These are phyloP conservation scores for Cymbidium sinense DNA, from an alignment of 106 monocot genomes.

Conservation along the genomic window DNA sequence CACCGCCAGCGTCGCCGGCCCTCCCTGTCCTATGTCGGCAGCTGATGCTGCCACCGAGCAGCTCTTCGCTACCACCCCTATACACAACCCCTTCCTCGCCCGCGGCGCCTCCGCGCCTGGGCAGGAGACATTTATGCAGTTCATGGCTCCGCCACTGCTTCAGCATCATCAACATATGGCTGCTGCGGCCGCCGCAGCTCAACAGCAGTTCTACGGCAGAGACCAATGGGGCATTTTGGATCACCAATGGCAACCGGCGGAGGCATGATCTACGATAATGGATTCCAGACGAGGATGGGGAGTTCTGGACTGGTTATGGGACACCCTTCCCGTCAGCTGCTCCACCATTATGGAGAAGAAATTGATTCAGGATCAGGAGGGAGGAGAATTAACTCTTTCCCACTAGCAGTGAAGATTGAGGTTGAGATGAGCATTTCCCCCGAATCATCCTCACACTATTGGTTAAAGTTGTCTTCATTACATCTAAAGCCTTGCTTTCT, in stretches of 20 bases:
- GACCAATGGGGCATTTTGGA: conserved; percentile 8
- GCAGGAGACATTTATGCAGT: conserved; percentile 11
- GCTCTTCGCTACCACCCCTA: conserved; percentile 38
- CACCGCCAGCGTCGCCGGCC: too few relatives aligned
- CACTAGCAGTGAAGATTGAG: conserved; percentile 47
- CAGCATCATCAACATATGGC: conserved; percentile 33
- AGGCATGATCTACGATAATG: conserved; percentile 19
- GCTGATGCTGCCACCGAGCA: conserved; percentile 31
- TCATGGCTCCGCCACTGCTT: conserved; percentile 8
- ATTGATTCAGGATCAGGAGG: conserved; percentile 25
- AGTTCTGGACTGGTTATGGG: conserved; percentile 11
- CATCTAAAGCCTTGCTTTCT: not conserved
- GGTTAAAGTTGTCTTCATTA: not conserved
- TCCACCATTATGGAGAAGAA: conserved; percentile 35
- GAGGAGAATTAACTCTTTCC: conserved; percentile 79
- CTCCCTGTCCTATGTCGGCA: not conserved
- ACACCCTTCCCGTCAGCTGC: conserved; percentile 1
- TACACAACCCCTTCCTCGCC: conserved; percentile 35
- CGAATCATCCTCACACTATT: not conserved
- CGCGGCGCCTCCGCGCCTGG: not conserved
- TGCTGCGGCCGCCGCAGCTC: not conserved
- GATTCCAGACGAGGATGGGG: conserved; percentile 26
- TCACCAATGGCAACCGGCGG: too few relatives aligned
- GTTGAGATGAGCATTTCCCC: not conserved
- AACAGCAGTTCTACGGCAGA: conserved; percentile 27